Evolutionary conservation across 345 rosid genomes (phyloP).

Genomic region (Dipteronia dyeriana): DNA sequence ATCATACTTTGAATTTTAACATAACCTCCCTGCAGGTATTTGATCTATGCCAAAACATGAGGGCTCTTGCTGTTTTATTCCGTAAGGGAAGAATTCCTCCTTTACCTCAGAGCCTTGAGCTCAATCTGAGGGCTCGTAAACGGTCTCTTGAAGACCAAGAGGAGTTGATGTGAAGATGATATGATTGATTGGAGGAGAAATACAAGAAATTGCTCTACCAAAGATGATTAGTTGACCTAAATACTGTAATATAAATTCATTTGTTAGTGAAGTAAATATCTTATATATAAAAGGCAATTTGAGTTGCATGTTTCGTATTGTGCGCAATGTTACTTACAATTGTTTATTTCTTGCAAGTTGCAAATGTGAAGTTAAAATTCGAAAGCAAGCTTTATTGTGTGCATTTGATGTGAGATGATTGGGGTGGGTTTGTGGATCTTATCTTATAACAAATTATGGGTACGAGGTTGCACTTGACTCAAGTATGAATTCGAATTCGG

Average conservation of each 20-base stretch:
- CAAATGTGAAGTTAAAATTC: neutral
- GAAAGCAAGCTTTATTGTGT: neutral
- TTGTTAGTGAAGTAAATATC: slow-evolving; percentile 1
- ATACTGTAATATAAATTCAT: slow-evolving; percentile 8
- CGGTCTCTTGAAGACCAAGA: slow-evolving; percentile 87
- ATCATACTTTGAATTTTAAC: neutral
- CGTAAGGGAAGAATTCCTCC: slow-evolving; percentile 91
- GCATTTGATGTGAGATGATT: no score
- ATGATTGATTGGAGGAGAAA: neutral
- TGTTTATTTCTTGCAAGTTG: neutral
- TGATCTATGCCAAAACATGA: slow-evolving; percentile 83
- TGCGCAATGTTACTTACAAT: neutral
- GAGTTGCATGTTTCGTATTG: no score
- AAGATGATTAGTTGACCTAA: neutral
- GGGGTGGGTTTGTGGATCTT: neutral
- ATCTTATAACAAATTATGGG: neutral
- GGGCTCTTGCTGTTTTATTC: slow-evolving; percentile 81
- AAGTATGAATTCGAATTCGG: neutral
- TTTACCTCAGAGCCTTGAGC: slow-evolving; percentile 80
- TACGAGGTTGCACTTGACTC: neutral
- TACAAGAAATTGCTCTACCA: neutral
- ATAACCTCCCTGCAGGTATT: slow-evolving; percentile 56
- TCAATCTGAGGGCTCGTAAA: slow-evolving; percentile 78
- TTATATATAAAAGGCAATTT: neutral
- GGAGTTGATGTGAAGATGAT: slow-evolving; percentile 30